Conservation (phyloP, 2,329 filamentous ascomycete genomes). For the Pezicula rhizophila region DNA sequence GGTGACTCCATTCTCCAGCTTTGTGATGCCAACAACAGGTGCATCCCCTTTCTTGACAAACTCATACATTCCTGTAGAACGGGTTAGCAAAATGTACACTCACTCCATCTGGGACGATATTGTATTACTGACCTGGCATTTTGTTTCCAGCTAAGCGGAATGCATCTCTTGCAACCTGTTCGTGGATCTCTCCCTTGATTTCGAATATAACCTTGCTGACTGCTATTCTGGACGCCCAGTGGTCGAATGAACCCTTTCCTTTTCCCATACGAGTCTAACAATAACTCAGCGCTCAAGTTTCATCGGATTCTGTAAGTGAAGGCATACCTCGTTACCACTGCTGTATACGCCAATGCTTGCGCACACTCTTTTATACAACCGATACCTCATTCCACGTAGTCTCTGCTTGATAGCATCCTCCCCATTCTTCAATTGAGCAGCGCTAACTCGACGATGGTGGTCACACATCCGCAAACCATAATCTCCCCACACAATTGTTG, state of each 20-base stretch:
- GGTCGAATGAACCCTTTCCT: conserved; percentile 94
- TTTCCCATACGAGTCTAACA: conserved; percentile 89
- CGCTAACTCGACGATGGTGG: conserved; percentile 85
- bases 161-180: conserved; percentile 88
- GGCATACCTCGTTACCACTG: conserved; percentile 78
- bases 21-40: conserved; percentile 86
- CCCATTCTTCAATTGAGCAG: conserved; percentile 79
- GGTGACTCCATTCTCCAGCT: conserved; percentile 69
- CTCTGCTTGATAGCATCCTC: conserved; percentile 90
- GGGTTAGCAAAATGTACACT: conserved; percentile 18
- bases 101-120: background rate
- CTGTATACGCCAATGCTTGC: conserved; percentile 95
- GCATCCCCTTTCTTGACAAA: conserved; percentile 91
- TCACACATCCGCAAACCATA: conserved; percentile 92
- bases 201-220: conserved; percentile 93
- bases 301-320: background rate
- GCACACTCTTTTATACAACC: conserved; percentile 82
- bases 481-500: conserved; percentile 93
- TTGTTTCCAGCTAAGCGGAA: conserved; percentile 93
- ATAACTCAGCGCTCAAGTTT: conserved; percentile 5
- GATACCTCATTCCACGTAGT: conserved; percentile 85
- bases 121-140: conserved; percentile 65
- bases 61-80: conserved; percentile 65
- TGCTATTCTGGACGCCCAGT: conserved; percentile 86
- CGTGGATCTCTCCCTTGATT: conserved; percentile 84